Conservation (phyloP, 169 alveolate species). For the Perkinsus chesapeaki region DNA sequence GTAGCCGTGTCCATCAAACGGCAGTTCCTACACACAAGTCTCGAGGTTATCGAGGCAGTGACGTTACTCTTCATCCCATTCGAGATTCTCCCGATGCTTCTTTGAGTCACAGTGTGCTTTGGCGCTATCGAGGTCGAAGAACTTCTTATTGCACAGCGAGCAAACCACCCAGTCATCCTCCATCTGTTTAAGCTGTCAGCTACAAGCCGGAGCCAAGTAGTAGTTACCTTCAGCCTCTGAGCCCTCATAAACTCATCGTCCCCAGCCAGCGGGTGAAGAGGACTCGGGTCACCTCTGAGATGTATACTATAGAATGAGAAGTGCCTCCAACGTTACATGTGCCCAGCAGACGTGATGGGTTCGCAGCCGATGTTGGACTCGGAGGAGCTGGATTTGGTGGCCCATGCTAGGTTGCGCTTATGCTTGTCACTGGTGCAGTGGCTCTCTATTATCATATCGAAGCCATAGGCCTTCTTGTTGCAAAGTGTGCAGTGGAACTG, state of each 20-base stretch:
- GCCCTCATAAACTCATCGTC: neutral
- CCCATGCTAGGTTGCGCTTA: neutral
- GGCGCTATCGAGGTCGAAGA: neutral
- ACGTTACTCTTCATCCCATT: neutral
- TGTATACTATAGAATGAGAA: too few species aligned
- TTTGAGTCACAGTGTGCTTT: neutral
- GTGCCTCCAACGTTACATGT: too few species aligned
- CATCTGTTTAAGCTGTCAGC: neutral
- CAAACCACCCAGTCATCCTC: neutral
- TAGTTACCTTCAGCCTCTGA: neutral
- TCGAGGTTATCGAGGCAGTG: neutral
- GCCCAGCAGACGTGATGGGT: neutral
- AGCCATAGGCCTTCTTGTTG: neutral
- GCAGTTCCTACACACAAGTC: neutral
- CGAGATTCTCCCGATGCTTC: neutral
- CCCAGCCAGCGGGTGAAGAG: too few species aligned
- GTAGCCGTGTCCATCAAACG: neutral
- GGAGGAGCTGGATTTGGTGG: neutral
- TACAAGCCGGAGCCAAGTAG: neutral
- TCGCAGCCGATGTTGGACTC: neutral
- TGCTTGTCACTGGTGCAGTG: neutral
- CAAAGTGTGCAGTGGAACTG: neutral
- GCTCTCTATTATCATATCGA: neutral
- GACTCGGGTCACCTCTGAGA: too few species aligned
- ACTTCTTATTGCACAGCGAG: neutral